A percentile compares a stretch with the other conserved stretches of the same genome.
These are phyloP conservation scores for Penicillium samsonianum DNA, from an alignment of 495 filamentous ascomycete genomes.

Conservation along the genomic window DNA sequence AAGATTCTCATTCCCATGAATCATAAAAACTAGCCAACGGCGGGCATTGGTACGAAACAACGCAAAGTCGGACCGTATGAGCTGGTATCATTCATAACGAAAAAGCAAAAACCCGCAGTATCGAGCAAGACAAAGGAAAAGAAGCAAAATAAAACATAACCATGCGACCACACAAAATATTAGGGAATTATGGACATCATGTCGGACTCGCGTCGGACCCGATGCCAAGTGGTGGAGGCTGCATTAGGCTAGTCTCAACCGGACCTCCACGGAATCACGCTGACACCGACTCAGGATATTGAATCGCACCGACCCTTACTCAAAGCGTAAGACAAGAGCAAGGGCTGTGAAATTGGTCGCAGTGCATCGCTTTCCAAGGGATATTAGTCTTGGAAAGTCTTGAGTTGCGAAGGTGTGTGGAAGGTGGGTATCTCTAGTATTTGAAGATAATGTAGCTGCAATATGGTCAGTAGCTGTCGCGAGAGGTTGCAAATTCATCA, in stretches of 20 bases:
- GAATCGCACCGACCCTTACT: conserved; percentile 13
- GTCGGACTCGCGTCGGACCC: conserved; percentile 17
- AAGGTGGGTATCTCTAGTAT: conserved; percentile 40
- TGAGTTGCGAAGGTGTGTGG: conserved; percentile 2
- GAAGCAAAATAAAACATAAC: conserved; percentile 11
- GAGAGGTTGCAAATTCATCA: too few species aligned
- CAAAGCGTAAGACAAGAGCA: not conserved
- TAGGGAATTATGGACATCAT: conserved; percentile 34
- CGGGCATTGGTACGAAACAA: conserved; percentile 28
- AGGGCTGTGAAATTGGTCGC: conserved; percentile 4
- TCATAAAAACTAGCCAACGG: conserved; percentile 38
- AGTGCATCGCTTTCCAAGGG: conserved; percentile 5
- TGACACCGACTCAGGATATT: conserved; percentile 22
- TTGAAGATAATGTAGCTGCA: conserved; percentile 59
- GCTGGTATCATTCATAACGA: conserved; percentile 48
- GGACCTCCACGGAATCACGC: conserved; percentile 38
- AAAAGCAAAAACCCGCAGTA: conserved; percentile 24
- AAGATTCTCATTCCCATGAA: conserved; percentile 40
- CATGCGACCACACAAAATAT: conserved; percentile 21
- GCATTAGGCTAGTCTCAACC: conserved; percentile 34
- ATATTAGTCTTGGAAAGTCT: conserved; percentile 1
- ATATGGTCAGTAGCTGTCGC: conserved; percentile 1
- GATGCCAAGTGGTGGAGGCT: conserved; percentile 34
- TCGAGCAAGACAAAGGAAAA: conserved; percentile 17
- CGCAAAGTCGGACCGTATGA: conserved; percentile 36